Base-by-base conservation (phyloP, 2,329 filamentous ascomycete genomes). In the Alternaria conjuncta region DNA sequence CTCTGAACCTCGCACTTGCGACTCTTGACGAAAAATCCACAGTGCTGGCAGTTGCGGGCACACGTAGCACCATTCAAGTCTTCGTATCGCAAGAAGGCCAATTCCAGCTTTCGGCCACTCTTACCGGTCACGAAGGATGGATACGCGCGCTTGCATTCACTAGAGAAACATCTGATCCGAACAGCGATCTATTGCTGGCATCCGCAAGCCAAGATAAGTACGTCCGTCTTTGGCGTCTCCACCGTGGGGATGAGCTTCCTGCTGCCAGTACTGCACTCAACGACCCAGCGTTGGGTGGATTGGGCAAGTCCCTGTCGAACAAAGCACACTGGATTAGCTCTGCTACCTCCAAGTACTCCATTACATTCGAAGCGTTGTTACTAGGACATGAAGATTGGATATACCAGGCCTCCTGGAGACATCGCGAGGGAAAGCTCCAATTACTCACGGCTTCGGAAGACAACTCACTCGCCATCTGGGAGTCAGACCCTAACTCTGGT, bases 341-440 rank as follows among this genome's bases (percentile, higher is more conserved):
- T 3, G 25, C 63, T 45, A 83, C 82, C 0, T 84, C 83, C 5
- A 90, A 90, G 68, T 95, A 92, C 79, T 92, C 91, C 7, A 85
- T 97, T 60, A 97, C 94, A 0, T 98, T 99, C 70, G 96, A 99
- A 79, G 96, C 96, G 1, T 84, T 99, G 3, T 86, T 99, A 6
- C 87, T 99, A 3, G 96, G 96, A 9, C 96, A 99, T 75, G 96
- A 99, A 77, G 96, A 99, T 75, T 99, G 96, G 96, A 95, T 99
- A 61, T 98, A 97, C 80, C 96, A 92, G 60, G 90, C 92, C 2
- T 85, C 86, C 58, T 97, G 94, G 94, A 86, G 87, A 63, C 84
- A 83, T 46, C 74, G 81, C 13, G 81, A 83, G 62, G 80, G 79
- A 53, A 88, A 85, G 63, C 84, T 92, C 12, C 92, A 92, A 70